Evolutionary conservation across 2,329 filamentous ascomycete species (phyloP), one percentile per base, ranked within the genome.

Genomic region (Lecanicillium sp.): DNA sequence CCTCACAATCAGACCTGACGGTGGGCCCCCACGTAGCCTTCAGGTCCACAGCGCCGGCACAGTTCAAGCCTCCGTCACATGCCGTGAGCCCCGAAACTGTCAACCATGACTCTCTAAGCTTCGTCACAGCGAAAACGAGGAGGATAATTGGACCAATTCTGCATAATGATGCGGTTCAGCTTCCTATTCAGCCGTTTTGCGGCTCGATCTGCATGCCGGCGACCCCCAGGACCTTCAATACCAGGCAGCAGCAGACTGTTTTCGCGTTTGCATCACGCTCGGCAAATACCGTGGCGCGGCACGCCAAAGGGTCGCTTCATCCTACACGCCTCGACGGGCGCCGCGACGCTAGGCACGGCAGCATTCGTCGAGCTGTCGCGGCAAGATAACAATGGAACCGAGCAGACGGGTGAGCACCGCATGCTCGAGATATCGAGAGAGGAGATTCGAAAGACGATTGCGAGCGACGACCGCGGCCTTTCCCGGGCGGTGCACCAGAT

Each of bases 381-480:
- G 49, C 57, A 69, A 43, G 69, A 77, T 30, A 71, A 75, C 45
- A 58, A 48, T 28, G 64, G 59, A 30, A 57, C 62, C 4, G 58
- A 67, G 14, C 57, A 83, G 53, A 95, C 89, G 3, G 76, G 78
- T 18, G 89, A 95, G 63, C 75, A 75, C 60, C 83, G 86, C 47
- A 95, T 95, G 90, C 73, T 95, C 12, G 77, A 88, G 56, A 78
- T 73, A 3, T 95, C 89, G 28, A 70, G 85, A 30, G 67, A 79
- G 40, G 90, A 95, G 63, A 76, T 95, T 27, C 70, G 70, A 41
- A 85, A 85, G 51, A 71, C 72, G 27, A 73, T 89, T 1, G 69
- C 75, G 1, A 70, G 80, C 5, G 68, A 80, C 42, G 70, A 82
- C 20, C 67, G 65, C 29, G 78, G 80, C 1, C 56, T 86, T 12